These are phyloP conservation scores for Canna indica DNA, from an alignment of 176 grass and related monocot species.

Conservation along the genomic window DNA sequence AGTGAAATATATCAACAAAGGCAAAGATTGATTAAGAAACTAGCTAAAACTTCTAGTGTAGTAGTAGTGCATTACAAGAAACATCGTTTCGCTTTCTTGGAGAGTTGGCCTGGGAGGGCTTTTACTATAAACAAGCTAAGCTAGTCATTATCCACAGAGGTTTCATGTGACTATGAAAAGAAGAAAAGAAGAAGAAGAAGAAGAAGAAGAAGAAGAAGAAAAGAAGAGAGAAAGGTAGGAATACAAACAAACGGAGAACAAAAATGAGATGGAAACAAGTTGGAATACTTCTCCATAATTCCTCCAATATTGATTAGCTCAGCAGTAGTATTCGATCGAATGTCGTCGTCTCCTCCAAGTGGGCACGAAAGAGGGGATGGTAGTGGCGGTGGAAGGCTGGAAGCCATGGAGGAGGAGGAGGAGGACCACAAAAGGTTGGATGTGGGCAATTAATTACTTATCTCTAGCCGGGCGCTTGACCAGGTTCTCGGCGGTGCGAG, in stretches of 20 bases:
- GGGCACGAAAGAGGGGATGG: neutral
- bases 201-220: no score
- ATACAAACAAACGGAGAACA: neutral
- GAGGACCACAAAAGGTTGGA: conserved; percentile 4
- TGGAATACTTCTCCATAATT: neutral
- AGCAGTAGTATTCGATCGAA: neutral
- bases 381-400: no score
- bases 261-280: neutral
- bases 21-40: no score
- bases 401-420: conserved; percentile 2
- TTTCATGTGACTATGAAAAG: neutral
- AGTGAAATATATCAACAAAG: no score
- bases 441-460: neutral
- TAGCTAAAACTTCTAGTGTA: no score
- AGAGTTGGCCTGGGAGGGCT: neutral
- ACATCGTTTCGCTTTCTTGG: neutral
- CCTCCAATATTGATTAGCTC: neutral
- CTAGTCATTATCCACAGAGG: conserved; percentile 11
- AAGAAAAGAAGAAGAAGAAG: no score
- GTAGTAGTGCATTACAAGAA: neutral
- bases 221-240: neutral
- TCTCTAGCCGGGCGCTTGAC: neutral
- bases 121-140: neutral
- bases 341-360: no score
- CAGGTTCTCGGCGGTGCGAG: conserved; percentile 33